Base-by-base conservation (phyloP, 257 asterid species). In the Capsicum chinense region DNA sequence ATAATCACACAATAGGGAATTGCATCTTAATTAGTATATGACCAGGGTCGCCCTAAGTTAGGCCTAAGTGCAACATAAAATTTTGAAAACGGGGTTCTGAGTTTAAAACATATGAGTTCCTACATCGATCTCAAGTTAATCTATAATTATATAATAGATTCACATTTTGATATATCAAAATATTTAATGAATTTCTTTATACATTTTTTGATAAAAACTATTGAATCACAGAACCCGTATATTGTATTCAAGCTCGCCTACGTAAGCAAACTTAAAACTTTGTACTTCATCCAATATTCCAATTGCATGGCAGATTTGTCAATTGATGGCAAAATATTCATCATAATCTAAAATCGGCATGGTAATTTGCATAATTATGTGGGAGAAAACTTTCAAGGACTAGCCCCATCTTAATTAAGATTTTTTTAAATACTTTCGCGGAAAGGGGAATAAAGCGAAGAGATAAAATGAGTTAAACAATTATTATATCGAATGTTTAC, bases 401-500 rank as follows among this genome's bases (percentile, higher is more conserved):
- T 33, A 21, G n/a, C 6, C 35, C 71, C 71, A 33, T 64, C 47
- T 26, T 64, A 64, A 64, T 26, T 64, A 26, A 64, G 44, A 1
- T 1, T 64, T 33, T 33, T 4, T 26, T 26, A 1, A 26, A 26
- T 26, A 26, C 9, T 64, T 64, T 64, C 35, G 44, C 14, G 14
- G 6, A 62, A 80, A 37, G 8, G 33, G 13, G 9, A 64, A 26
- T 26, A 26, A 47, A 76, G 35, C 58, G 84, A 57, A 85, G 80
- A 79, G 66, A 85, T 80, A 74, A 69, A 66, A 74, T 68, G 48
- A 68, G 78, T 0, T 37, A 39, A 68, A 16, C 39, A 39, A 4
- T 17, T 16, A 68, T 16, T 15, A 37, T 37, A 67, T 3, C 0
- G 0, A 3, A 5, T 6, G 6, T 14, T 35, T 67, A 67, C 3